These are phyloP conservation scores for Rhazya stricta DNA, from an alignment of 257 asterid genomes.

Conservation along the genomic window DNA sequence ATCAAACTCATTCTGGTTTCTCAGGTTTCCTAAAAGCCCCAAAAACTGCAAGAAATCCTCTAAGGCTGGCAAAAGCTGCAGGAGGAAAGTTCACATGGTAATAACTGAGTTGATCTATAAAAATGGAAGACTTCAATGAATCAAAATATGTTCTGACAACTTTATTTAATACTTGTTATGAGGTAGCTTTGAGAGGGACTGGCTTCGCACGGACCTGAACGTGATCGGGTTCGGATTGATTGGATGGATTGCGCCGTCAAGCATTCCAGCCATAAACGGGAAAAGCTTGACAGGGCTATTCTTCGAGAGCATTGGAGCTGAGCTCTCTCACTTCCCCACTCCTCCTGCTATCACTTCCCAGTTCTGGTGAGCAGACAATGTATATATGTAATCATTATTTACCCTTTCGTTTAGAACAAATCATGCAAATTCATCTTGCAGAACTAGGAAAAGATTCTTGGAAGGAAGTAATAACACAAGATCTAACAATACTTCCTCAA, in stretches of 20 bases:
- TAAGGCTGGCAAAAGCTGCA: slow-evolving; percentile 57
- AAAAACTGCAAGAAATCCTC: slow-evolving; percentile 60
- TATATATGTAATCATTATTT: no score
- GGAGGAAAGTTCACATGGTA: slow-evolving; percentile 80
- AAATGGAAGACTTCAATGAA: background rate
- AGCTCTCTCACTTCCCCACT: slow-evolving; percentile 83
- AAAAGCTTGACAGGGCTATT: slow-evolving; percentile 81
- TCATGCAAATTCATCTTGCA: no score
- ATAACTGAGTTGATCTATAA: background rate
- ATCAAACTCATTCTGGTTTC: background rate
- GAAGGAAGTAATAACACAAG: background rate
- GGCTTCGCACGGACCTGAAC: slow-evolving; percentile 80
- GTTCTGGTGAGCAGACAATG: slow-evolving; percentile 50
- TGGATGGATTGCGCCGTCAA: slow-evolving; percentile 95
- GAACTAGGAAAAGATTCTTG: background rate
- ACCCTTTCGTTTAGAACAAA: background rate
- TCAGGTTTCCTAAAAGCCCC: slow-evolving; percentile 56
- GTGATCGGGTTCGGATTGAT: slow-evolving; percentile 93
- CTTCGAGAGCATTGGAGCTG: slow-evolving; percentile 84
- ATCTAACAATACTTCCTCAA: no score
- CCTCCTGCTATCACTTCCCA: slow-evolving; percentile 71
- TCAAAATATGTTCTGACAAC: background rate
- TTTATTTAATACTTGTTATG: background rate
- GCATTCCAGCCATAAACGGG: slow-evolving; percentile 74
- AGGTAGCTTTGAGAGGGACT: slow-evolving; percentile 68